Evolutionary conservation across 441 rosid species (phyloP).

Genomic region (Euphorbia neoarborescens): DNA sequence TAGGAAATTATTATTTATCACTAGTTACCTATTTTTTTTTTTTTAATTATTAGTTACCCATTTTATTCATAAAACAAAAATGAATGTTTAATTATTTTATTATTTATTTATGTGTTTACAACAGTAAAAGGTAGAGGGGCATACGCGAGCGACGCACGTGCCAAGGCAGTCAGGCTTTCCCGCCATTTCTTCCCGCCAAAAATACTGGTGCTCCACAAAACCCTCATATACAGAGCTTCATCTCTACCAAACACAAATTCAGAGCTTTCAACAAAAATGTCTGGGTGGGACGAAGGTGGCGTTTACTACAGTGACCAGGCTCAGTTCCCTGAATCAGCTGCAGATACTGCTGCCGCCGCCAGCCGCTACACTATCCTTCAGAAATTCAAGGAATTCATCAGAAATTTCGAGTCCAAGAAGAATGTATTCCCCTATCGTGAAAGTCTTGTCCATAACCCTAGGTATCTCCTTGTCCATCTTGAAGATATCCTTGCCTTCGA

Average conservation of each 20-base stretch:
- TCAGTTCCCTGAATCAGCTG: conserved; percentile 58
- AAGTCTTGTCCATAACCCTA: conserved; percentile 66
- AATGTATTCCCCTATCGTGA: conserved; percentile 74
- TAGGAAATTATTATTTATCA: too few species aligned
- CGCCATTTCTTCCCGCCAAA: conserved; percentile 1
- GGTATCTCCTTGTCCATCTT: conserved; percentile 52
- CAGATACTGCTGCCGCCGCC: conserved; percentile 29
- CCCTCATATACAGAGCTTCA: background rate
- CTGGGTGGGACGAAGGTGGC: conserved; percentile 96
- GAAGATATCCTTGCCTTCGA: conserved; percentile 80
- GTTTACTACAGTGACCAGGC: conserved; percentile 91
- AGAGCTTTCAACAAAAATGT: conserved; percentile 33
- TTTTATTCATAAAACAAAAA: too few species aligned
- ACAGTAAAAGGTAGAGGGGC: background rate
- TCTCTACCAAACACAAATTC: background rate
- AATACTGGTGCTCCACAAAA: background rate
- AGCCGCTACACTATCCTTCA: conserved; percentile 62
- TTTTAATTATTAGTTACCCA: too few species aligned
- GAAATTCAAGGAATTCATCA: conserved; percentile 75
- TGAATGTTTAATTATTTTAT: too few species aligned
- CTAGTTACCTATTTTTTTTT: too few species aligned
- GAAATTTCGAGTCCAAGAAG: conserved; percentile 60
- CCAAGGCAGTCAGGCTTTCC: background rate
- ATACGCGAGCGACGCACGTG: background rate
- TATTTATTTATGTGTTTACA: too few species aligned